Evolutionary conservation across 2,329 filamentous ascomycete species (phyloP), one percentile per base, ranked within the genome.

Genomic region (Bipolaris sorokiniana): DNA sequence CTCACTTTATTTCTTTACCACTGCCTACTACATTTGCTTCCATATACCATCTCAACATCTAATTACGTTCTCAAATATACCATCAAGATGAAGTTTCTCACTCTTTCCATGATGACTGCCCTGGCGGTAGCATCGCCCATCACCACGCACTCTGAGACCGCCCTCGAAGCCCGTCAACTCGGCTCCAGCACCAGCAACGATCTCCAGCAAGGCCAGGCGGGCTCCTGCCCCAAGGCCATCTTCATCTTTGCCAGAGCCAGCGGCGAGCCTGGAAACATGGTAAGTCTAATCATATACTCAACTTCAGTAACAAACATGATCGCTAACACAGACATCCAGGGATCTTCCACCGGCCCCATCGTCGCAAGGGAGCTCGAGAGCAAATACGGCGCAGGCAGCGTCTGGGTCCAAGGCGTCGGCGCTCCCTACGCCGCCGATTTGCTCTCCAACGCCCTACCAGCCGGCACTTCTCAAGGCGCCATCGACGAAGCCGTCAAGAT

Each of bases 401-500:
- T 74, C 34, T 73, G 71, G 63, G 63, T 70, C 3, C 67, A 74
- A 45, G 69, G 71, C 15, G 67, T 80, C 33, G 72, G 78, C 44
- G 67, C 63, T 9, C 62, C 67, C 16, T 80, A 80, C 58, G 58
- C 56, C 0, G 77, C 77, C 3, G 65, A 61, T 13, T 56, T 79
- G 1, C 53, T 55, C 11, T 73, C 68, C 37, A 79, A 79, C 62
- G 59, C 70, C 20, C 64, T 69, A 1, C 62, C 70, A 0, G 58
- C 56, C 1, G 77, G 78, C 5, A 73, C 73, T 2, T 71, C 71
- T 15, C 54, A 58, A 13, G 61, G 59, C 2, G 73, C 75, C 36
- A 76, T 79, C 22, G 57, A 60, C 6, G 69, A 75, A 51, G 75
- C 75, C 54, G 65, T 69, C n/a, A 56, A 66, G 0, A 68, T 79